Conservation (phyloP, 345 rosid species). For the Gossypium longicalyx region DNA sequence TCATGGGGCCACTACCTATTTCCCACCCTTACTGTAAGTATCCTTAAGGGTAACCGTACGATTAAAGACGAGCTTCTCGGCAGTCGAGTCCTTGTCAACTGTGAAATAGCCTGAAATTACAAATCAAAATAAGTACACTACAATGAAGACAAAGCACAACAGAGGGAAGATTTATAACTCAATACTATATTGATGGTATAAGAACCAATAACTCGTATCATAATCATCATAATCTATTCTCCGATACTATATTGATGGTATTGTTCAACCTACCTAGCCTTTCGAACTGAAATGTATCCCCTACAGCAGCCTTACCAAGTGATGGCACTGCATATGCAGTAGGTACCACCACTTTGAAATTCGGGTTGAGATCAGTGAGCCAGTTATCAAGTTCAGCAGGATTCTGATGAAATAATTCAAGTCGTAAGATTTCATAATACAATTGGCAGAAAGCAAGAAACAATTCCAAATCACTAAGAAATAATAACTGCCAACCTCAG, state of each 20-base stretch:
- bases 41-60: constrained; percentile 76
- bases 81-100: constrained; percentile 71
- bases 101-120: constrained; percentile 62
- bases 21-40: constrained; percentile 47
- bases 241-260: neutral
- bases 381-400: constrained; percentile 81
- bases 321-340: constrained; percentile 59
- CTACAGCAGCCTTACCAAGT: constrained; percentile 52
- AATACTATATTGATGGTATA: neutral
- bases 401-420: constrained; percentile 46
- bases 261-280: constrained; percentile 62
- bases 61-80: constrained; percentile 74
- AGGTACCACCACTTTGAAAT: constrained; percentile 60
- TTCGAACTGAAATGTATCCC: constrained; percentile 83
- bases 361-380: constrained; percentile 70
- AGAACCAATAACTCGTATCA: neutral
- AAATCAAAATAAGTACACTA: neutral
- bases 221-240: neutral
- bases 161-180: neutral
- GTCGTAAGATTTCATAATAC: neutral
- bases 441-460: neutral
- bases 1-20: constrained; percentile 24
- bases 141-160: neutral
- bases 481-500: constrained; percentile 52
- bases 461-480: neutral